Conservation (phyloP, 2,329 filamentous ascomycete genomes). For the Phialophora verrucosa region DNA sequence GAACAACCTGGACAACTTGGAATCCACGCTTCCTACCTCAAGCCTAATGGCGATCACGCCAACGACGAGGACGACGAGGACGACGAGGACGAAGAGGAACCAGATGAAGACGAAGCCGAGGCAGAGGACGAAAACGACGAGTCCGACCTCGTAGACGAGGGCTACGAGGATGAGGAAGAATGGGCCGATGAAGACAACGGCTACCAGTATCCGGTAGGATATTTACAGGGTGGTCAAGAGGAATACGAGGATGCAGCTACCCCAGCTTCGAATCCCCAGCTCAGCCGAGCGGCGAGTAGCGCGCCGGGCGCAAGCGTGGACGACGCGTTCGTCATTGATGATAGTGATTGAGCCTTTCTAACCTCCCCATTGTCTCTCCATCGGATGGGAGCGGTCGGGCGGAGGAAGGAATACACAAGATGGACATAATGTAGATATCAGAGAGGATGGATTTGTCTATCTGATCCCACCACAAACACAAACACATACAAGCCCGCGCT, state of each 20-base stretch:
- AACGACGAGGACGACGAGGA: not conserved
- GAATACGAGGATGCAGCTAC: constrained; percentile 25
- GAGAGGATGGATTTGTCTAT: not conserved
- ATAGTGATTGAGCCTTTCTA: constrained; percentile 32
- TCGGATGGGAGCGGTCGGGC: not conserved
- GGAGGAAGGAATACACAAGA: not conserved
- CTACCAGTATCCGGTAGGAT: constrained; percentile 11
- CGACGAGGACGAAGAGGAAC: constrained; percentile 23
- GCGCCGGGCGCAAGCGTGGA: constrained; percentile 36
- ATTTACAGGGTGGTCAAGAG: constrained; percentile 11
- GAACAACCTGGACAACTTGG: not conserved
- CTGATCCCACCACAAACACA: too few relatives aligned
- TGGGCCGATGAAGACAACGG: constrained; percentile 22
- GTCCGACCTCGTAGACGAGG: constrained; percentile 12
- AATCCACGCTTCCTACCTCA: not conserved
- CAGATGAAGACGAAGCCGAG: not conserved
- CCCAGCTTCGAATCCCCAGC: constrained; percentile 28
- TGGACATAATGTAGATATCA: not conserved
- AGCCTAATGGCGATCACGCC: constrained; percentile 5
- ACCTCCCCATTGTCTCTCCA: not conserved
- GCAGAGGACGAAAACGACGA: constrained; percentile 10
- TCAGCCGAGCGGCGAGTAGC: constrained; percentile 32
- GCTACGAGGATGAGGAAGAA: constrained; percentile 18
- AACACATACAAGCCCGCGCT: too few relatives aligned
- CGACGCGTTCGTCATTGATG: constrained; percentile 39